Evolutionary conservation across 2,329 filamentous ascomycete species (phyloP), one percentile per base, ranked within the genome.

Genomic region (Monilinia fructicola): DNA sequence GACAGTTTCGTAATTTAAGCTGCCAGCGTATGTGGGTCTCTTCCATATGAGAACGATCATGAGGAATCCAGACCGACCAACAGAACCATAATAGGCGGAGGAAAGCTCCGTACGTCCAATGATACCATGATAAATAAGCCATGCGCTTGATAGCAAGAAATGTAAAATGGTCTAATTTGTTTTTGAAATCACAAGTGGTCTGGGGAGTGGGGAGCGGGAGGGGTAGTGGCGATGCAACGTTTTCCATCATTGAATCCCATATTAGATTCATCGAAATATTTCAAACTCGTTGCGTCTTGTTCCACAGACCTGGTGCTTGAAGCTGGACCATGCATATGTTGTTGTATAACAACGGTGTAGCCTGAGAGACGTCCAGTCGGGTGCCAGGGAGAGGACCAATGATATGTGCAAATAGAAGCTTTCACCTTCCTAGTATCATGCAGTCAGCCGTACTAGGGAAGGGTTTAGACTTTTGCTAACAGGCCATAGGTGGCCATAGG

Each of bases 91-190:
- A 50, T 28, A 16, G 44, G 26, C 28, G 16, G 14, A 38, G 23
- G 23, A 60, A 50, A 14, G 46, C 18, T 35, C 21, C 38, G 58
- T 26, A 44, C 58, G 58, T 26, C 58, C 58, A 60, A 48, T 48
- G 42, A 28, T 28, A 23, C 23, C 14, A 18, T 40, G 16, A 23
- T 48, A 35, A 23, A n/a, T 10, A 60, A 26, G 44, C 58, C 5
- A 50, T 50, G 58, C 14, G 48, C 12, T 28, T 31, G 11, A 35
- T 35, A 46, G 42, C 26, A 26, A 28, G 35, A 26, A 28, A 60
- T 6, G 42, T 23, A 14, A 35, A 35, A 7, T 18, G 10, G 28
- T 12, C 21, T n/a, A 35, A 16, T 60, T 35, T 59, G 14, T 23
- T 28, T 35, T 18, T 18, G n/a, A 26, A 35, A n/a, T 42, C 40